Evolutionary conservation across 164 flowering plant genomes (phyloP), one percentile per base, ranked within the genome.

Genomic region (Magnolia changhungtana): DNA sequence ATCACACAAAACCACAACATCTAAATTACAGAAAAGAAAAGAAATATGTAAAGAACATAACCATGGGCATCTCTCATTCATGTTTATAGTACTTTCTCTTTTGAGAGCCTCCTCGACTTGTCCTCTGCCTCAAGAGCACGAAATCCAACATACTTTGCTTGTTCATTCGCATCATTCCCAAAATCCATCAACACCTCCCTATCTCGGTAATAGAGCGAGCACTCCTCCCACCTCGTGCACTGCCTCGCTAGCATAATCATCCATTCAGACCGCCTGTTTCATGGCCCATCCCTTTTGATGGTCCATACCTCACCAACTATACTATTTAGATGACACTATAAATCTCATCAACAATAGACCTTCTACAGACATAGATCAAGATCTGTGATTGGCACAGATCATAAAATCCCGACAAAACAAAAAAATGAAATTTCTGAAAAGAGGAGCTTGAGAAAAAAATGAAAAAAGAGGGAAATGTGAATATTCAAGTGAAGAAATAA

Each of bases 111-210:
- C 71, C 76, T 78, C 66, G 85, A 69, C 31, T 90, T 88, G 72
- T 87, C 87, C 78, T 90, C 94, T 78, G 89, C 83, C 59, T 88
- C 90, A 18, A 8, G 69, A 67, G 85, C 90, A 72, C 92, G 86
- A 51, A n/a, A 63, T 81, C 92, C 97, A 7, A 95, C 94, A 67
- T 89, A 90, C 76, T 84, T 90, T 0, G 98, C 97, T 69, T 97
- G 83, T 79, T 90, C 91, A 75, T 96, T 97, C 0, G 97, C 94
- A 81, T 96, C 98, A 63, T 96, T 90, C 52, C 94, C 96, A 79
- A 92, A 96, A 29, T 96, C 99, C 99, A 96, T 94, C 83, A 94
- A 81, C 0, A 87, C 93, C 72, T 94, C 97, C n/a, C 97, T 81
- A 68, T 96, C 99, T 7, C 75, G 90, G 45, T 94, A 91, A 73